Percentiles rank a stretch among this genome's conserved stretches.
phyloP scores from a whole-genome alignment of 176 grass and related monocot species.

The Oryza glaberrima region DNA sequence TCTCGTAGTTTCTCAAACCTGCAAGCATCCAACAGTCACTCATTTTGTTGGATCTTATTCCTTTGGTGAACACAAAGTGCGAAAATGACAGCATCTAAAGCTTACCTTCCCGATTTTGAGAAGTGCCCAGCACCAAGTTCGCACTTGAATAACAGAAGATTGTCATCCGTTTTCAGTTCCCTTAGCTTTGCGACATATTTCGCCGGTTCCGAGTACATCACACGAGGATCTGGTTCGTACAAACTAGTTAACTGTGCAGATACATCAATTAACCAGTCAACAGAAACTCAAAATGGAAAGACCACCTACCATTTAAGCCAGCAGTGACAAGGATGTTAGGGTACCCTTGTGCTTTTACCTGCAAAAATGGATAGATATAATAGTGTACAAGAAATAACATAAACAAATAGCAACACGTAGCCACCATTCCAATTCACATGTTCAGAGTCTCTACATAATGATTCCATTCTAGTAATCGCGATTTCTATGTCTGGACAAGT shows the following conservation, averaged over 20 bases:
- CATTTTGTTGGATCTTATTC: not conserved
- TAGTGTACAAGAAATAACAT: not conserved
- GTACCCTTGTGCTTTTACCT: conserved; percentile 75
- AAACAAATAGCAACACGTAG: not conserved
- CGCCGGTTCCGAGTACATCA: conserved; percentile 84
- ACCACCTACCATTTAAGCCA: conserved; percentile 78
- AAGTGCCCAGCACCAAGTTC: conserved; percentile 80
- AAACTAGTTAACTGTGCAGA: not conserved
- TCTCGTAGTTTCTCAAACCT: conserved; percentile 91
- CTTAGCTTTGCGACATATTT: conserved; percentile 83
- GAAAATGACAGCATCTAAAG: not conserved
- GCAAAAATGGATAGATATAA: conserved; percentile 8
- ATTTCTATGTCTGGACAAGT: not conserved
- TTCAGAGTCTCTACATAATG: not conserved
- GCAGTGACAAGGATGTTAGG: conserved; percentile 88
- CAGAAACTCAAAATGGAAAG: not conserved
- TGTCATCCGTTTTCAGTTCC: conserved; percentile 75
- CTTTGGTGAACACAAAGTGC: not conserved
- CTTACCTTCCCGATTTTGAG: conserved; percentile 85
- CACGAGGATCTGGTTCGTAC: conserved; percentile 59
- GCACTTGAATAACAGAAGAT: conserved; percentile 76
- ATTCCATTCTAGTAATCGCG: not conserved
- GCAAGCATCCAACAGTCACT: conserved; percentile 4
- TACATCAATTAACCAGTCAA: not conserved
- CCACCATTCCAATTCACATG: not conserved